Conservation (phyloP, 2,329 filamentous ascomycete species). For the Grosmannia penicillata region DNA sequence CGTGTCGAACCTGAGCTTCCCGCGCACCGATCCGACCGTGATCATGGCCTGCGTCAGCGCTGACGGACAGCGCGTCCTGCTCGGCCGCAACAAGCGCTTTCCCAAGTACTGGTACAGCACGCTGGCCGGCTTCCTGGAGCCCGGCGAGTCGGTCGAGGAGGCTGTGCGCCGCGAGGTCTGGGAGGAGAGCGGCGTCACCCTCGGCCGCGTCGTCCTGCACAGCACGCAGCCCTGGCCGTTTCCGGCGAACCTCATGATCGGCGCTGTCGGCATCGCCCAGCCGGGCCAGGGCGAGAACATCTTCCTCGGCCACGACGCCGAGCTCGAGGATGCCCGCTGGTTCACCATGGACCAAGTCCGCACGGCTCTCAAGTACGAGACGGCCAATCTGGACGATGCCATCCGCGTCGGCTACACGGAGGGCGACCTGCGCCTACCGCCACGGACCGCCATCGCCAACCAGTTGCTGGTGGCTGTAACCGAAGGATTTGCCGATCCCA, state of each 20-base stretch:
- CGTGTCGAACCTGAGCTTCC: slow-evolving; percentile 83
- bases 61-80: slow-evolving; percentile 62
- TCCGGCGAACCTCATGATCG: slow-evolving; percentile 74
- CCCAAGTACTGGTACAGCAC: slow-evolving; percentile 79
- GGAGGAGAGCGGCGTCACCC: slow-evolving; percentile 67
- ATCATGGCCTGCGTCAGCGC: slow-evolving; percentile 85
- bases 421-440: slow-evolving; percentile 66
- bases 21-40: slow-evolving; percentile 83
- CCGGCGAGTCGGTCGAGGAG: slow-evolving; percentile 73
- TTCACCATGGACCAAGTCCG: slow-evolving; percentile 67
- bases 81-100: slow-evolving; percentile 75
- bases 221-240: slow-evolving; percentile 82
- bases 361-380: slow-evolving; percentile 54
- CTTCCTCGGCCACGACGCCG: slow-evolving; percentile 72
- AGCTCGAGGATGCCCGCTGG: slow-evolving; percentile 84
- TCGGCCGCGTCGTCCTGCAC: slow-evolving; percentile 68
- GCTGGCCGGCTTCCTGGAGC: slow-evolving; percentile 75
- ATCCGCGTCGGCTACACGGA: slow-evolving; percentile 56
- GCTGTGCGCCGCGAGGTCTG: slow-evolving; percentile 72
- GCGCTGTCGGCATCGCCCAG: slow-evolving; percentile 71
- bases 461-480: slow-evolving; percentile 70
- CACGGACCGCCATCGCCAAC: slow-evolving; percentile 81
- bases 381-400: slow-evolving; percentile 50
- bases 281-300: slow-evolving; percentile 64
- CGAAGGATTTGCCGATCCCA: slow-evolving; percentile 50